Conservation (phyloP, 2,329 filamentous ascomycete species). For the Botrytis galanthina region DNA sequence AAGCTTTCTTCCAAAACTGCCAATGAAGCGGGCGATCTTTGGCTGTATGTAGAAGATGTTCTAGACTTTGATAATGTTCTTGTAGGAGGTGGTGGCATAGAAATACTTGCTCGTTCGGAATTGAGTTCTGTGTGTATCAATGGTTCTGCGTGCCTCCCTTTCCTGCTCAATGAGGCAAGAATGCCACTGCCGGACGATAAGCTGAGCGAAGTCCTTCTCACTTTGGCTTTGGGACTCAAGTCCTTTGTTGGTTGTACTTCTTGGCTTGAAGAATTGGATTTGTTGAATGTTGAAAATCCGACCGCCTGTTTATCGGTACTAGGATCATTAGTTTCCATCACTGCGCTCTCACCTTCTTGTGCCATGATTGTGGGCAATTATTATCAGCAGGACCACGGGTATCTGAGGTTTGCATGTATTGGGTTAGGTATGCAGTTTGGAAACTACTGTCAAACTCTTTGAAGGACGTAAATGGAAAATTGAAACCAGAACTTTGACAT, state of each 20-base stretch:
- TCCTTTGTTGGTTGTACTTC: conserved; percentile 8
- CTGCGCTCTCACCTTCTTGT: conserved; percentile 19
- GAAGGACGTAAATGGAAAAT: not conserved
- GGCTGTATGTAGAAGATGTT: conserved; percentile 36
- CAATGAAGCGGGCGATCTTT: conserved; percentile 44
- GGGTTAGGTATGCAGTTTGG: not conserved
- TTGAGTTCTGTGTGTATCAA: conserved; percentile 53
- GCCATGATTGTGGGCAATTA: conserved; percentile 16
- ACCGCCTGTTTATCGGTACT: conserved; percentile 22
- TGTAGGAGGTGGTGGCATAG: conserved; percentile 58
- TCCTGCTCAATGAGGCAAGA: conserved; percentile 44
- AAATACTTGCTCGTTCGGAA: conserved; percentile 60
- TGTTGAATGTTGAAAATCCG: conserved; percentile 21
- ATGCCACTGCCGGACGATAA: conserved; percentile 46
- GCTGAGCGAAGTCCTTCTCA: conserved; percentile 37
- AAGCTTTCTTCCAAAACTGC: conserved; percentile 38
- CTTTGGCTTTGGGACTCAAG: not conserved
- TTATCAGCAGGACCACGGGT: not conserved
- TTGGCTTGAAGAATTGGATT: conserved; percentile 6
- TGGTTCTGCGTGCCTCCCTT: conserved; percentile 58
- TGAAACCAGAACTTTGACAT: not conserved
- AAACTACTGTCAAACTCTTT: not conserved
- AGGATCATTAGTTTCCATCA: conserved; percentile 29
- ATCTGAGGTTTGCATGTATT: not conserved
- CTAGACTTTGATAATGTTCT: conserved; percentile 43